A percentile compares a stretch with the other conserved stretches of the same genome.
These are phyloP conservation scores for Toxicodendron radicans DNA, from an alignment of 345 rosid species.

Conservation along the genomic window DNA sequence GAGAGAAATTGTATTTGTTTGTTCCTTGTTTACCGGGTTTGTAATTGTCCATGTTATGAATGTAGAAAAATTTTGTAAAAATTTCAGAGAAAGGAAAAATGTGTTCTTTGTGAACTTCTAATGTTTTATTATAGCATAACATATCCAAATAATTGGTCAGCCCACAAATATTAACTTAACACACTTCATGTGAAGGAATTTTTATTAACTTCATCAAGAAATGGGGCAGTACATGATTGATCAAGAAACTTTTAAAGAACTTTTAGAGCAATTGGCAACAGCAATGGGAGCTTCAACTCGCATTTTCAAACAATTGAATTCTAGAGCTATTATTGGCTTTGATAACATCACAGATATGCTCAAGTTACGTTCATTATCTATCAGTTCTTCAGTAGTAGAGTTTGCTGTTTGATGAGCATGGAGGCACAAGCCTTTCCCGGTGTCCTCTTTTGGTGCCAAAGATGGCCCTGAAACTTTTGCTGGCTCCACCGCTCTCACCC, in stretches of 20 bases:
- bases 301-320: slow-evolving; percentile 73
- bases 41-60: slow-evolving; percentile 23
- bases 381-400: slow-evolving; percentile 18
- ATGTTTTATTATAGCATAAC: not conserved
- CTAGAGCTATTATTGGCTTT: slow-evolving; percentile 74
- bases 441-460: slow-evolving; percentile 25
- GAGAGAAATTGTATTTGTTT: slow-evolving; percentile 30
- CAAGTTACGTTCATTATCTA: slow-evolving; percentile 36
- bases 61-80: slow-evolving; percentile 30
- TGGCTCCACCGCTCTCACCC: slow-evolving; percentile 62
- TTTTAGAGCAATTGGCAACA: slow-evolving; percentile 27
- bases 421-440: slow-evolving; percentile 22
- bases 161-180: not conserved
- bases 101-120: slow-evolving; percentile 5
- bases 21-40: slow-evolving; percentile 17
- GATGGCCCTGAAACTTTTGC: slow-evolving; percentile 45
- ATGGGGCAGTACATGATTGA: not conserved
- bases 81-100: slow-evolving; percentile 11
- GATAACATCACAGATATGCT: slow-evolving; percentile 70
- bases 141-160: not conserved
- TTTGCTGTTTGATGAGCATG: slow-evolving; percentile 5
- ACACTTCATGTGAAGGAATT: not conserved
- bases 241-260: slow-evolving; percentile 27
- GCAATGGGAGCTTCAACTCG: slow-evolving; percentile 75
- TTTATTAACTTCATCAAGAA: not conserved